Evolutionary conservation across 768 basidiomycete species (phyloP), one percentile per base, ranked within the genome.

Genomic region (Trametopsis cervina): DNA sequence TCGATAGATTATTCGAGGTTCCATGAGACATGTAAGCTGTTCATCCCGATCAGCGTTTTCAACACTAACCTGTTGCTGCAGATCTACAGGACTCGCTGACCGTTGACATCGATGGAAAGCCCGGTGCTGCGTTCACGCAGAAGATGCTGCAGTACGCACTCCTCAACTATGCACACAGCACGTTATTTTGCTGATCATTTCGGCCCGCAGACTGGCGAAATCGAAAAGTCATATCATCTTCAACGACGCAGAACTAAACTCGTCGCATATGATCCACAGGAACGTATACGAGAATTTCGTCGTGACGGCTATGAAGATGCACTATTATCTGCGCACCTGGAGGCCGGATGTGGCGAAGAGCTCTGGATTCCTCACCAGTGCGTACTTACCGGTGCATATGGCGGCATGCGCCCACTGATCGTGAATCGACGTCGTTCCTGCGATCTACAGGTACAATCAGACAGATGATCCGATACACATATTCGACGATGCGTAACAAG

Each of bases 201-300:
- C 33, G 33, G 17, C n/a, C 33, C 7, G n/a, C 55, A 92, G 88
- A 53, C 63, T 84, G 51, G 80, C 84, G 21, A 88, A 82, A 62
- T 71, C 81, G 24, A 83, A 81, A 55, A 78, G 78, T 54, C 90
- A 94, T 55, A 73, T 83, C 35, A 83, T 95, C 51, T 96, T 81
- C 67, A 81, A 74, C 43, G 94, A 97, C 60, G 74, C 75, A 4
- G 59, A 62, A 12, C 70, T 95, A 52, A 96, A 94, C 62, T 66
- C 77, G 6, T 54, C 65, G 15, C 58, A 73, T 36, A 74, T 73
- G 1, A 78, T 91, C 9, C 78, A 87, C 63, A 62, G 80, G 45
- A 99, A 97, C 64, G 73, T 95, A 11, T 96, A 91, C 63, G 87
- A 91, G 61, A 88, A 83, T 58, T 85, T 93, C 60, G 64, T 89